phyloP scores from a whole-genome alignment of 2,329 filamentous ascomycete genomes.

The Sporothrix protearum region DNA sequence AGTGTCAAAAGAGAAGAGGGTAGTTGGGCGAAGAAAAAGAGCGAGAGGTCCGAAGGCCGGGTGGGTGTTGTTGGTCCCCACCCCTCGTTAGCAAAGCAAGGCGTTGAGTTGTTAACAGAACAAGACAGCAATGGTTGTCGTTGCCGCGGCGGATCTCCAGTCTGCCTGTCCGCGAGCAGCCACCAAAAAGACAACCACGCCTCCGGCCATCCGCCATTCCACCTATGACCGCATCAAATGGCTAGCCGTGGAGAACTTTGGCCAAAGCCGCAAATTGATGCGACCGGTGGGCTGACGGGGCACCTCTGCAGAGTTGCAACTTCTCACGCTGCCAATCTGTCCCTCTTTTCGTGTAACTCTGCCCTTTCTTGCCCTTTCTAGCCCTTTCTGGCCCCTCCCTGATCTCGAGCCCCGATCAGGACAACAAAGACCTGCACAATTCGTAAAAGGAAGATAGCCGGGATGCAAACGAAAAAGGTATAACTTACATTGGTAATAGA shows the following conservation, averaged over 20 bases:
- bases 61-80: neutral
- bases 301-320: neutral
- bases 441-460: neutral
- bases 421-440: neutral
- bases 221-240: slow-evolving; percentile 17
- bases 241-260: slow-evolving; percentile 4
- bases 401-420: neutral
- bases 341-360: neutral
- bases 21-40: neutral
- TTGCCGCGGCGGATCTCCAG: neutral
- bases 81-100: neutral
- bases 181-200: neutral
- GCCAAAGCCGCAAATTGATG: neutral
- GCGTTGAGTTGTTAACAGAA: neutral
- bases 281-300: neutral
- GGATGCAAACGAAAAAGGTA: neutral
- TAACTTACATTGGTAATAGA: neutral
- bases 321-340: neutral
- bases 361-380: neutral
- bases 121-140: neutral
- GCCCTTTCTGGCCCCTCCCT: neutral
- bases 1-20: neutral
- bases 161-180: neutral
- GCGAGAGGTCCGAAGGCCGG: neutral
- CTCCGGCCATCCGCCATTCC: neutral